A percentile compares a stretch with the other conserved stretches of the same genome.
Conservation (phyloP, 345 rosid genomes). For the Camelina laxa region DNA sequence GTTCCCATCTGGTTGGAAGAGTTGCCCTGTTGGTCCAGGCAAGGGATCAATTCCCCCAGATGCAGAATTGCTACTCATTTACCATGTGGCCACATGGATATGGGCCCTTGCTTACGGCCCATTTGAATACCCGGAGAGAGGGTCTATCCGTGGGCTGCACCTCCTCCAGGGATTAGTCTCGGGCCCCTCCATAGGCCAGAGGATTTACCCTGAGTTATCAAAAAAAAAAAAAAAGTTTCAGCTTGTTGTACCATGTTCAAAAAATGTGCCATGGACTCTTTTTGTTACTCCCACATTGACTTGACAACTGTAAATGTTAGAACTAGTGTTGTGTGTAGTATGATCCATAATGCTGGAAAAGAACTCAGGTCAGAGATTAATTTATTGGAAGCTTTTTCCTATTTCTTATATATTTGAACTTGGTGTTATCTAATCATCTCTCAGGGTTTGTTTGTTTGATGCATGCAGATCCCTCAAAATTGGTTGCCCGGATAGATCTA, state of each 20-base stretch:
- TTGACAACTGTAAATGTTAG: conserved; percentile 56
- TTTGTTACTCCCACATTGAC: conserved; percentile 68
- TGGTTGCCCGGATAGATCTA: conserved; percentile 51
- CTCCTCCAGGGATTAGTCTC: too few species aligned
- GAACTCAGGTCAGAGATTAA: conserved; percentile 67
- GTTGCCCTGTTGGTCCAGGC: too few species aligned
- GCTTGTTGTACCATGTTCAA: conserved; percentile 78
- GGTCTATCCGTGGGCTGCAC: too few species aligned
- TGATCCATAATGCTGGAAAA: conserved; percentile 74
- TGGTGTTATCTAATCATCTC: conserved; percentile 5
- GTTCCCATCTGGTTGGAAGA: too few species aligned
- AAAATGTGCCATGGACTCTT: conserved; percentile 72
- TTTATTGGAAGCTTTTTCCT: not conserved
- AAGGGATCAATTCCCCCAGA: too few species aligned
- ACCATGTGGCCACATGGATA: too few species aligned
- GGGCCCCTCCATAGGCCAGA: too few species aligned
- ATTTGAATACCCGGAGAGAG: too few species aligned
- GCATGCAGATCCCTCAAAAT: conserved; percentile 66
- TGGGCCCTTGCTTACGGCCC: too few species aligned
- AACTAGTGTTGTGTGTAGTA: conserved; percentile 52
- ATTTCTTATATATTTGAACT: not conserved
- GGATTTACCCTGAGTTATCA: too few species aligned
- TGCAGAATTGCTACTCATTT: too few species aligned
- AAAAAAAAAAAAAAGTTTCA: too few species aligned
- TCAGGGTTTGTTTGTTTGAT: conserved; percentile 2